Conservation (phyloP, 805 yeast genomes). For the Maudiozyma barnettii region DNA sequence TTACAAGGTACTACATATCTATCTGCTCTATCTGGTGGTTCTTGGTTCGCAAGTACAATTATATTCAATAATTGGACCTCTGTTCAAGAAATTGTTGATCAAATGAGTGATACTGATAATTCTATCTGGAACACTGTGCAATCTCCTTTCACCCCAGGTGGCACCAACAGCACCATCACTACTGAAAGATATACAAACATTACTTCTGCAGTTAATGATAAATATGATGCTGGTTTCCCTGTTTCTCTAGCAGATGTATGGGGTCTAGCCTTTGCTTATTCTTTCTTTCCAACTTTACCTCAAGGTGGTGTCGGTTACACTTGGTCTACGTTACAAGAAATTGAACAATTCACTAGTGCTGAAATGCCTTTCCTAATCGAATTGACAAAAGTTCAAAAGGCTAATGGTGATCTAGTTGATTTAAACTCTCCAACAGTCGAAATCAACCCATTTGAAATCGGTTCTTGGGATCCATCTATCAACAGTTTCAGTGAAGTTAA, state of each 20-base stretch:
- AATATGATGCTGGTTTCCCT: slow-evolving; percentile 54
- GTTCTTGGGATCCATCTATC: slow-evolving; percentile 79
- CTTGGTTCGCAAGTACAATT: slow-evolving; percentile 68
- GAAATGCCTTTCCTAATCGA: slow-evolving; percentile 66
- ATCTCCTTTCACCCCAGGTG: slow-evolving; percentile 53
- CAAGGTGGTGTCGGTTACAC: slow-evolving; percentile 57
- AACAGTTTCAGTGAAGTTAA: slow-evolving; percentile 53
- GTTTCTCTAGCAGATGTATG: slow-evolving; percentile 65
- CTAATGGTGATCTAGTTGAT: slow-evolving; percentile 45
- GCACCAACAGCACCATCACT: slow-evolving; percentile 45
- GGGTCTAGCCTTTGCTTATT: slow-evolving; percentile 68
- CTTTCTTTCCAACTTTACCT: slow-evolving; percentile 52
- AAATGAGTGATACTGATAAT: slow-evolving; percentile 62
- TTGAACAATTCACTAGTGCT: slow-evolving; percentile 49
- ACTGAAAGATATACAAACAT: slow-evolving; percentile 44
- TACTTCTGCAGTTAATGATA: slow-evolving; percentile 40
- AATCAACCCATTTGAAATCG: slow-evolving; percentile 60
- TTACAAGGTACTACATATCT: slow-evolving; percentile 62
- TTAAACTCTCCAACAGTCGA: slow-evolving; percentile 61
- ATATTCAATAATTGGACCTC: slow-evolving; percentile 64
- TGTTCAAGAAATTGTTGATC: slow-evolving; percentile 46
- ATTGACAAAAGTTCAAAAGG: slow-evolving; percentile 55
- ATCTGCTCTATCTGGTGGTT: slow-evolving; percentile 74
- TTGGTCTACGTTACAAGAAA: slow-evolving; percentile 48
- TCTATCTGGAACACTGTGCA: slow-evolving; percentile 61